Conservation (phyloP, 352 stramenopile species). For the Phytophthora cajani region DNA sequence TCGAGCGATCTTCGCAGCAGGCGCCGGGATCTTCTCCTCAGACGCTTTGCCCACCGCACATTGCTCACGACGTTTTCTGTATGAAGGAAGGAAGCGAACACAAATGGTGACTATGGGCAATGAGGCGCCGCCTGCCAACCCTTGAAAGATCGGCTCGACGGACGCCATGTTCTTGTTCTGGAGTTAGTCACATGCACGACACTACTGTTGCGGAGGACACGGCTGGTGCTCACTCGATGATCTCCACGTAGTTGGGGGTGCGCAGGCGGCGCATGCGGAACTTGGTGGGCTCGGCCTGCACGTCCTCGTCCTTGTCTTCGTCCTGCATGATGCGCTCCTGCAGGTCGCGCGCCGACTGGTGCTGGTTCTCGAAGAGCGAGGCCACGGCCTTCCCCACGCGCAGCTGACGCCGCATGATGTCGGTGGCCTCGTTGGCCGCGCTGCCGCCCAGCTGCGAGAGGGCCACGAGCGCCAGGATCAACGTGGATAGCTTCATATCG, state of each 20-base stretch:
- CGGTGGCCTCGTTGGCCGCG: slow-evolving; percentile 25
- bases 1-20: no score
- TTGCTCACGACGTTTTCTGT: no score
- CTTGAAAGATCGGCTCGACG: background rate
- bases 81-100: no score
- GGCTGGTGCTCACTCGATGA: slow-evolving; percentile 23
- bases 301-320: slow-evolving; percentile 33
- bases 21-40: no score
- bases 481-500: slow-evolving; percentile 26
- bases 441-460: slow-evolving; percentile 18
- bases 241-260: slow-evolving; percentile 36
- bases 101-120: no score
- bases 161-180: slow-evolving; percentile 12
- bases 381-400: slow-evolving; percentile 37
- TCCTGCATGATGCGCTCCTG: slow-evolving; percentile 37
- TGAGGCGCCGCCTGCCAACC: no score
- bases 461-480: slow-evolving; percentile 26
- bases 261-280: slow-evolving; percentile 35
- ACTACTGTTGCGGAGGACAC: slow-evolving; percentile 13
- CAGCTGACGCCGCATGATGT: slow-evolving; percentile 40
- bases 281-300: slow-evolving; percentile 31
- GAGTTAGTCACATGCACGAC: slow-evolving; percentile 28
- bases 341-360: slow-evolving; percentile 34
- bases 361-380: slow-evolving; percentile 40
- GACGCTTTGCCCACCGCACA: no score